These are phyloP conservation scores for Sarcomyxa edulis DNA, from an alignment of 768 basidiomycete genomes.

Conservation along the genomic window DNA sequence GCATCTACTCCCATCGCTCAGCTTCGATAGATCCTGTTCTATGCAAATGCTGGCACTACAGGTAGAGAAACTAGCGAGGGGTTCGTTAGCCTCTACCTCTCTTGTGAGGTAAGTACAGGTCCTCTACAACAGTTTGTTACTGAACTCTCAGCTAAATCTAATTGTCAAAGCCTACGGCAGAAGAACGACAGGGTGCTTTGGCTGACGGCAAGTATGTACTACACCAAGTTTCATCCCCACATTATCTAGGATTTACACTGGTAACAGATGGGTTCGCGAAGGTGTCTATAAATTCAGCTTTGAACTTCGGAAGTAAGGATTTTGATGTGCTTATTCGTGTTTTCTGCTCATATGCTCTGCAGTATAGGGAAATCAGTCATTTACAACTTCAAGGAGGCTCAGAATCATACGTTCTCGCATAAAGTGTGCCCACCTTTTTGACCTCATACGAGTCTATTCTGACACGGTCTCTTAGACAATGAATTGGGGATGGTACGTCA, in stretches of 20 bases:
- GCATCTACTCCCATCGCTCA: conserved; percentile 7
- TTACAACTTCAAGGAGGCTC: conserved; percentile 71
- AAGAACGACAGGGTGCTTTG: conserved; percentile 66
- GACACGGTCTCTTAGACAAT: conserved; percentile 46
- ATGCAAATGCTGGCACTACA: conserved; percentile 72
- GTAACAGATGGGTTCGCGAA: conserved; percentile 71
- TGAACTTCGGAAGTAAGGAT: conserved; percentile 62
- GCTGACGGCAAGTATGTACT: conserved; percentile 47
- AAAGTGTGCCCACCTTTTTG: conserved; percentile 27
- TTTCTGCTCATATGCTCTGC: neutral
- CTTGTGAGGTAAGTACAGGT: conserved; percentile 62
- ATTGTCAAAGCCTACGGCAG: conserved; percentile 56
- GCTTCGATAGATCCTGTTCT: conserved; percentile 63
- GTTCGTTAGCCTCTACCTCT: conserved; percentile 73
- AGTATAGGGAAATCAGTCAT: conserved; percentile 40
- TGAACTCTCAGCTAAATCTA: conserved; percentile 1
- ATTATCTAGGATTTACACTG: neutral
- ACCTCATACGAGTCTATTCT: neutral
- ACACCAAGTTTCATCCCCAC: conserved; percentile 12
- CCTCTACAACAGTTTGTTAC: neutral
- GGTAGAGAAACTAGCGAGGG: conserved; percentile 32
- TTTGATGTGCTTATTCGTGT: conserved; percentile 1
- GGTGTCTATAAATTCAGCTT: conserved; percentile 85
- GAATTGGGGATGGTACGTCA: conserved; percentile 79
- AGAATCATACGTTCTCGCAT: conserved; percentile 77